phyloP scores from a whole-genome alignment of 2,329 filamentous ascomycete species.

The Chaetomium strumarium region DNA sequence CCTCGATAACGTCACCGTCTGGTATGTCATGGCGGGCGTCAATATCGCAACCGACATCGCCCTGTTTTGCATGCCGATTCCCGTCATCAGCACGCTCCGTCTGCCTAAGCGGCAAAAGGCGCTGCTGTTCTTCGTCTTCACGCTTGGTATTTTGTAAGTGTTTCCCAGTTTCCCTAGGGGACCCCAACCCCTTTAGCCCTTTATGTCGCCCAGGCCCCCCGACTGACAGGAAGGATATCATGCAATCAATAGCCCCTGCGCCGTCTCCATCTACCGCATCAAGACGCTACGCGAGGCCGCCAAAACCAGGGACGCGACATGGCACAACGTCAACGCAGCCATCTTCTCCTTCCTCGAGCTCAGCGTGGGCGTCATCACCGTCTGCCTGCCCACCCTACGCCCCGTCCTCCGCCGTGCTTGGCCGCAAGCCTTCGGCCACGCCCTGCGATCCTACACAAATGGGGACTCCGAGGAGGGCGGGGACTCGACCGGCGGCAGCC shows the following conservation, averaged over 20 bases:
- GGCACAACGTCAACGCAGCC: constrained; percentile 28
- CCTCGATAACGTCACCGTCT: constrained; percentile 19
- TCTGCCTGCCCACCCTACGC: constrained; percentile 35
- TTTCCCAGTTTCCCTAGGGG: not conserved
- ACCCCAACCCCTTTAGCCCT: too few species aligned
- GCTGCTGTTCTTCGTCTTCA: constrained; percentile 21
- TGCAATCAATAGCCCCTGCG: constrained; percentile 15
- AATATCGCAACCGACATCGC: constrained; percentile 34
- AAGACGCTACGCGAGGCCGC: constrained; percentile 27
- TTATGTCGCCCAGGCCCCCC: not conserved
- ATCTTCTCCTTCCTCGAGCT: constrained; percentile 37
- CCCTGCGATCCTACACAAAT: not conserved
- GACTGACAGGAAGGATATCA: too few species aligned
- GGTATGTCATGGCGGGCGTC: constrained; percentile 28
- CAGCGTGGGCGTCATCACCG: constrained; percentile 35
- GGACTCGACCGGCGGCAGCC: not conserved
- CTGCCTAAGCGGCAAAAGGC: constrained; percentile 23
- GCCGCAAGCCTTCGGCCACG: constrained; percentile 17
- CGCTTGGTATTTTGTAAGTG: constrained; percentile 22
- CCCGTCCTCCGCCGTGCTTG: constrained; percentile 24
- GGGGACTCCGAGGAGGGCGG: constrained; percentile 2
- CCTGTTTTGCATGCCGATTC: constrained; percentile 34
- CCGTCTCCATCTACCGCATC: constrained; percentile 32
- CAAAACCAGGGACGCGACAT: constrained; percentile 29
- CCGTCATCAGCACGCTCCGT: constrained; percentile 32